Conservation (phyloP, 2,329 filamentous ascomycete genomes). For the Diplodia scrobiculata region DNA sequence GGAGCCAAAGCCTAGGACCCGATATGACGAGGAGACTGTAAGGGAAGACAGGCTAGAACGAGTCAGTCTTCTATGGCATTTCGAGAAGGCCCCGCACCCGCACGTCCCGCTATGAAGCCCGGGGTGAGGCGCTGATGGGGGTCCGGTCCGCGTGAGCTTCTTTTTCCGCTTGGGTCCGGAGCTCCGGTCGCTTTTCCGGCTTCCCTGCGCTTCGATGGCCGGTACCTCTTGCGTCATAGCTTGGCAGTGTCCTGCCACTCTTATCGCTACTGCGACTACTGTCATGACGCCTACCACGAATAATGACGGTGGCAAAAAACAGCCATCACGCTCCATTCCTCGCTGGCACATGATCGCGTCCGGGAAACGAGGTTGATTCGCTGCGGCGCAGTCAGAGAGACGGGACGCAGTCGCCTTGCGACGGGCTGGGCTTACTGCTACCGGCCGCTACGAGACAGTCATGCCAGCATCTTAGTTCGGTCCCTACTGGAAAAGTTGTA, state of each 20-base stretch:
- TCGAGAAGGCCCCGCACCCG: constrained; percentile 12
- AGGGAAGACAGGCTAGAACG: not conserved
- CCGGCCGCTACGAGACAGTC: not conserved
- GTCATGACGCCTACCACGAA: not conserved
- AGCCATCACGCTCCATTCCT: not conserved
- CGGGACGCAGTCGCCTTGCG: not conserved
- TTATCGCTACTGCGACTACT: not conserved
- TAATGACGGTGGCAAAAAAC: not conserved
- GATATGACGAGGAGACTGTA: not conserved
- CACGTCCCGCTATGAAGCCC: not conserved
- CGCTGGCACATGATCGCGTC: not conserved
- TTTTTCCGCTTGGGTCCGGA: not conserved
- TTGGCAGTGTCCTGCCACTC: not conserved
- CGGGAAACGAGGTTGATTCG: not conserved
- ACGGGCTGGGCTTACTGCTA: not conserved
- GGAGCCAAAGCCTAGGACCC: constrained; percentile 6
- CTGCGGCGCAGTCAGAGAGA: not conserved
- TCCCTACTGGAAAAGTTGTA: no score
- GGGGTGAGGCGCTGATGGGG: not conserved
- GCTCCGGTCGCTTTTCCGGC: not conserved
- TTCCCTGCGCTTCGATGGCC: not conserved
- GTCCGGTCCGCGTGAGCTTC: not conserved
- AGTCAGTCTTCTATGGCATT: constrained; percentile 3
- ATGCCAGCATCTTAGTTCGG: not conserved
- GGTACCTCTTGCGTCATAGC: not conserved